Base-by-base conservation (phyloP, 2,329 filamentous ascomycete species). In the Fusarium sp. region DNA sequence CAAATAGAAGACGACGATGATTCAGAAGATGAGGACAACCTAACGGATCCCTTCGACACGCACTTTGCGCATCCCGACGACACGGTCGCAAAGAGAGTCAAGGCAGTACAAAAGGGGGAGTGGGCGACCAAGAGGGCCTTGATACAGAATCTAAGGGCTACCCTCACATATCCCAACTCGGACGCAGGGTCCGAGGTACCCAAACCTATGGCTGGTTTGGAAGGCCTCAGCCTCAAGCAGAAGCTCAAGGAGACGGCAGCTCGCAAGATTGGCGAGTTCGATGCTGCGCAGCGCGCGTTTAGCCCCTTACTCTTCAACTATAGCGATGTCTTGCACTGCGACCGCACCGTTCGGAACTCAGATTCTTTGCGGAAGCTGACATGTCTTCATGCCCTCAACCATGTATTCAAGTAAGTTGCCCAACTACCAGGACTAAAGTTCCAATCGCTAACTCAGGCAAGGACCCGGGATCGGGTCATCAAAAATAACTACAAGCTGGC, bases 401-500 rank as follows among this genome's bases (percentile, higher is more conserved):
- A 98, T 77, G 85, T 98, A 40, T 90, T 97, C 79, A 97, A 97
- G 87, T 89, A 77, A 77, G 86, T 71, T 20, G 2, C 1, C 16
- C 27, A 8, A 29, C 18, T 38, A 11, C 16, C 31, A 13, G n/a
- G n/a, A 14, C 27, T 7, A 10, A 6, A 2, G 25, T n/a, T 14
- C 13, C 11, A 16, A 25, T 16, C n/a, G 13, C 71, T 78, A 59
- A 76, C 67, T 57, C 2, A 4, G 25, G 1, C 55, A 50, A 90
- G 87, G 79, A 97, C 95, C 2, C 89, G 96, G 70, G 95, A 98
- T 76, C 88, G 90, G 29, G 91, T 98, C 0, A 87, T 98, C 65
- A 98, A 97, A 80, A 96, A 98, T 81, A 98, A 94, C 76, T 88
- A 91, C 58, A 92, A 90, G 69, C 81, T 97, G 10, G 84, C 90